These are phyloP conservation scores for Agaricus subrufescens DNA, from an alignment of 768 basidiomycete genomes.

Conservation along the genomic window DNA sequence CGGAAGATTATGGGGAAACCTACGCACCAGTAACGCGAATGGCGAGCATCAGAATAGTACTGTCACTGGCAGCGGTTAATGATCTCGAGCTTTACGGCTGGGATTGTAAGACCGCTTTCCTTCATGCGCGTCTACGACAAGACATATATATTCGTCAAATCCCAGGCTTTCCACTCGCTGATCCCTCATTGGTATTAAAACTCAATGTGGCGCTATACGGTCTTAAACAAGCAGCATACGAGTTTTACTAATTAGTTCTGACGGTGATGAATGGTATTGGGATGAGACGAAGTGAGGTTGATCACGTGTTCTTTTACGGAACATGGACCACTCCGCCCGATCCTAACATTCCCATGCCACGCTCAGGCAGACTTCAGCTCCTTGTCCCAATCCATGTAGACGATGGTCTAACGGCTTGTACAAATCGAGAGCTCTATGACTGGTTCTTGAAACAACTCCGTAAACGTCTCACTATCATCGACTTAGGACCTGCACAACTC, in stretches of 20 bases:
- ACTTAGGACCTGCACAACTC: constrained; percentile 6
- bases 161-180: not conserved
- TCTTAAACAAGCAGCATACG: constrained; percentile 4
- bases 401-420: constrained; percentile 7
- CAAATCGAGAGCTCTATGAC: not conserved
- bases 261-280: not conserved
- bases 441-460: constrained; percentile 1
- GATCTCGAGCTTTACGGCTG: constrained; percentile 12
- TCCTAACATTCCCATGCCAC: constrained; percentile 11
- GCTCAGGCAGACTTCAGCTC: not conserved
- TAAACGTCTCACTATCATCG: constrained; percentile 1
- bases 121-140: constrained; percentile 13
- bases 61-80: constrained; percentile 18
- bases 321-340: not conserved
- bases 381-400: constrained; percentile 11
- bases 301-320: constrained; percentile 7
- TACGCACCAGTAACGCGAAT: constrained; percentile 24
- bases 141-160: constrained; percentile 10
- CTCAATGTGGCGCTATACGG: constrained; percentile 1
- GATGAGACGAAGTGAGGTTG: not conserved
- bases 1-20: constrained; percentile 30
- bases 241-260: not conserved
- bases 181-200: not conserved
- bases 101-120: constrained; percentile 18
- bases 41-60: constrained; percentile 15